phyloP scores from a whole-genome alignment of 805 yeast species.

The Saccharomycopsis selenospora region DNA sequence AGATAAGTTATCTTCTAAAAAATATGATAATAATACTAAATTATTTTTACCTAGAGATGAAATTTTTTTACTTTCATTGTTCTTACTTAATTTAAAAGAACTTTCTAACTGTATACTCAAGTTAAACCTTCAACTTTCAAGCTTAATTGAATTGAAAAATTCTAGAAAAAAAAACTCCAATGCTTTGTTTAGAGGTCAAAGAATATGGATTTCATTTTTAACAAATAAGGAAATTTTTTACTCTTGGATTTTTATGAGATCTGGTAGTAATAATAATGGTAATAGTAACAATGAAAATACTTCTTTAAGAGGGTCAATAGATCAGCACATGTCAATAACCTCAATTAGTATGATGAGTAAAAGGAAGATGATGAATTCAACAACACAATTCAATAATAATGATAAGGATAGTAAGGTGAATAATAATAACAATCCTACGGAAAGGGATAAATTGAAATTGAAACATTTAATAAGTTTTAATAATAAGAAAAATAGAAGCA shows the following conservation, averaged over 20 bases:
- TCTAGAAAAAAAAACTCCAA: constrained; percentile 30
- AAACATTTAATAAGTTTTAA: neutral
- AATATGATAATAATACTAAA: constrained; percentile 21
- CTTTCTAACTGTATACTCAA: constrained; percentile 29
- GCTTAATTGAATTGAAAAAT: constrained; percentile 28
- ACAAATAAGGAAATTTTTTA: constrained; percentile 30
- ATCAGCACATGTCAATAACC: neutral
- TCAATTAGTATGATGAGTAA: neutral
- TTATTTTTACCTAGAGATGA: constrained; percentile 41
- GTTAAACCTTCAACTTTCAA: constrained; percentile 29
- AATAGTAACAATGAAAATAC: constrained; percentile 29
- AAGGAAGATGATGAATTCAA: too few species aligned
- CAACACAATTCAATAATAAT: too few species aligned
- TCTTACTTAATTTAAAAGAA: constrained; percentile 41
- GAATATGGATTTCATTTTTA: constrained; percentile 38
- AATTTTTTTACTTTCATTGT: constrained; percentile 42
- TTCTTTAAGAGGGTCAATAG: constrained; percentile 28
- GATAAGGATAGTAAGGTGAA: neutral
- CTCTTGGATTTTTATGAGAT: constrained; percentile 26
- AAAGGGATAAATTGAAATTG: neutral
- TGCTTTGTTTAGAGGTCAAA: constrained; percentile 28
- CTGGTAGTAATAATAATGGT: constrained; percentile 23
- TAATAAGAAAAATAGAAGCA: neutral
- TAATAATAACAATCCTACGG: neutral
- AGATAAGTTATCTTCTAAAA: constrained; percentile 22